phyloP scores from a whole-genome alignment of 1,139 yeast genomes.

The Hemisphaericaspora xylofermentans region DNA sequence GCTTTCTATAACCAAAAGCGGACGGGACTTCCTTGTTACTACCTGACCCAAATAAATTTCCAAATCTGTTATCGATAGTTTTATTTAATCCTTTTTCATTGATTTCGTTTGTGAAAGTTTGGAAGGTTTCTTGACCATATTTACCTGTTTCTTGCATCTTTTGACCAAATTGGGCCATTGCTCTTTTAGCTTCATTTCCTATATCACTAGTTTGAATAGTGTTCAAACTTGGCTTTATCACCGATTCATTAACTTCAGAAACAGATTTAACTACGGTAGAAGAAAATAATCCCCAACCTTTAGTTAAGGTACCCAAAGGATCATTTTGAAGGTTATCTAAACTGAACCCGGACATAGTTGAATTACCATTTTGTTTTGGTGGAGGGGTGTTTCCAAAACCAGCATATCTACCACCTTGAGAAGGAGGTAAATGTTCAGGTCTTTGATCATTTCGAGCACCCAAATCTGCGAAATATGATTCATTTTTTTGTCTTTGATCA shows the following conservation, averaged over 20 bases:
- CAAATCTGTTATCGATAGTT: conserved; percentile 49
- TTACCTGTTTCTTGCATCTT: conserved; percentile 87
- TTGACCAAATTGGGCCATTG: conserved; percentile 94
- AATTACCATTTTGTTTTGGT: conserved; percentile 32
- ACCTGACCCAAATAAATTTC: conserved; percentile 46
- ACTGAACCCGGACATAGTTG: conserved; percentile 56
- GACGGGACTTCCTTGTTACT: conserved; percentile 47
- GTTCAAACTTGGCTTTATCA: conserved; percentile 83
- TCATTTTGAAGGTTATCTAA: conserved; percentile 78
- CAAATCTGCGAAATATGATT: conserved; percentile 75
- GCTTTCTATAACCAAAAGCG: conserved; percentile 70
- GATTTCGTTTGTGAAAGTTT: conserved; percentile 54
- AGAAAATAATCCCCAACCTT: conserved; percentile 94
- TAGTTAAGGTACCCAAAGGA: conserved; percentile 83
- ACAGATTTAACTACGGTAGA: conserved; percentile 80
- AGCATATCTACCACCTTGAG: conserved; percentile 89
- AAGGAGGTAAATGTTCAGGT: conserved; percentile 82
- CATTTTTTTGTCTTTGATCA: conserved; percentile 63
- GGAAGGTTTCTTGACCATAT: conserved; percentile 66
- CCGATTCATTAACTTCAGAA: conserved; percentile 80
- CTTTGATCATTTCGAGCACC: conserved; percentile 72
- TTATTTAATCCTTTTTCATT: conserved; percentile 34
- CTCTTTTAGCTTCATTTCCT: conserved; percentile 78
- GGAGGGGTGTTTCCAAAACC: conserved; percentile 88
- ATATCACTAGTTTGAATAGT: conserved; percentile 81